Evolutionary conservation across 805 yeast species (phyloP).

Genomic region (Ogataea corticis): DNA sequence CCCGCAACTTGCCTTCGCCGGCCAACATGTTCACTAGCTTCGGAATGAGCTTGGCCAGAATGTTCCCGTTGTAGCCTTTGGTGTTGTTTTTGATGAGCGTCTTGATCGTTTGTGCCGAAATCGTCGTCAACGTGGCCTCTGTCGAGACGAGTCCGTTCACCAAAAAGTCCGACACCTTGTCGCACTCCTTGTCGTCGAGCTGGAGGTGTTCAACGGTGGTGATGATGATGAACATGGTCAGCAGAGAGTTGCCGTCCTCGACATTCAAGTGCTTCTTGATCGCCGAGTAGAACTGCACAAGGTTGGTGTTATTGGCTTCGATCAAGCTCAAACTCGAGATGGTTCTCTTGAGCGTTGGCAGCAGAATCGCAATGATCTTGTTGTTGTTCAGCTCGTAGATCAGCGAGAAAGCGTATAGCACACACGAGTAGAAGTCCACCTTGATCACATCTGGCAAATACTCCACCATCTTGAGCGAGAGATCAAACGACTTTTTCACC

Average conservation of each 20-base stretch:
- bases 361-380: constrained; percentile 49
- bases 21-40: constrained; percentile 37
- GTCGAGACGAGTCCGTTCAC: constrained; percentile 36
- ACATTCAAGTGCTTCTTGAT: constrained; percentile 33
- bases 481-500: constrained; percentile 49
- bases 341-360: constrained; percentile 52
- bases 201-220: constrained; percentile 39
- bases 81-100: constrained; percentile 44
- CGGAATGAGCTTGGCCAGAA: constrained; percentile 49
- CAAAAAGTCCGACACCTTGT: constrained; percentile 36
- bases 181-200: constrained; percentile 39
- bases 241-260: constrained; percentile 37
- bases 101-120: constrained; percentile 62
- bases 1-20: constrained; percentile 22
- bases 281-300: constrained; percentile 40
- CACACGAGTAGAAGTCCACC: constrained; percentile 69
- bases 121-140: constrained; percentile 34
- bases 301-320: constrained; percentile 20
- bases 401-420: constrained; percentile 61
- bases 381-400: constrained; percentile 47
- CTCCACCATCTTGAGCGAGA: constrained; percentile 61
- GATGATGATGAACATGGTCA: constrained; percentile 46
- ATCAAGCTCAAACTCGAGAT: constrained; percentile 32
- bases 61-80: constrained; percentile 33
- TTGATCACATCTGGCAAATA: constrained; percentile 68